Conservation (phyloP, 306 rosid species). For the Abrus precatorius region DNA sequence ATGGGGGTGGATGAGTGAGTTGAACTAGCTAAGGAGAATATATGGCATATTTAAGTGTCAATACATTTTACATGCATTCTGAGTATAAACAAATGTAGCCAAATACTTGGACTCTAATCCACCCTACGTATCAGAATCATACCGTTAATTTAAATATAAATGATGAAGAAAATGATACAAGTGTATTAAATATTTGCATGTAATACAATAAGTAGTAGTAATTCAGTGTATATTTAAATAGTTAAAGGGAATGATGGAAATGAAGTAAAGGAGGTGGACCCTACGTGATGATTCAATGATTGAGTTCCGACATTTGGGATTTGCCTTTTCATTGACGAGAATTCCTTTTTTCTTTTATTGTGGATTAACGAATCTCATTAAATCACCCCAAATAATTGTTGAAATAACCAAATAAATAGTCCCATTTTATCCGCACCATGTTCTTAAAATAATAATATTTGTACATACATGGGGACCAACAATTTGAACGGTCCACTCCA, state of each 20-base stretch:
- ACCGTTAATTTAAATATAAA: neutral
- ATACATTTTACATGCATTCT: neutral
- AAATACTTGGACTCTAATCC: slow-evolving; percentile 7
- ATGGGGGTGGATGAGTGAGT: slow-evolving; percentile 16
- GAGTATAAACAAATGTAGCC: neutral
- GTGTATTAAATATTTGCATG: neutral
- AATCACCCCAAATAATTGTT: slow-evolving; percentile 21
- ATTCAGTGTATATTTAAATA: neutral
- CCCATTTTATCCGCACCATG: neutral
- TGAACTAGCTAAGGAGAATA: neutral
- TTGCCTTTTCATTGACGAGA: slow-evolving; percentile 22
- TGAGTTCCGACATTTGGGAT: slow-evolving; percentile 46
- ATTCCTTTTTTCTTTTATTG: slow-evolving; percentile 37
- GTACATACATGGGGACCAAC: neutral
- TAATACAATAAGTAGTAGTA: neutral
- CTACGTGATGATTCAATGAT: slow-evolving; percentile 41
- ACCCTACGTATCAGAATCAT: slow-evolving; percentile 19
- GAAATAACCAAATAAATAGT: neutral
- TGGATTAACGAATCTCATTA: slow-evolving; percentile 28
- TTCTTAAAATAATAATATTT: neutral
- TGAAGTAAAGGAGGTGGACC: neutral
- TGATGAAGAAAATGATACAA: neutral
- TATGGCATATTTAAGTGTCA: neutral
- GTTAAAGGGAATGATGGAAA: slow-evolving; percentile 5
- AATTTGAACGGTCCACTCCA: slow-evolving; percentile 1